Evolutionary conservation across 2,329 filamentous ascomycete genomes (phyloP).

Genomic region (Sarocladiaceae sp.): DNA sequence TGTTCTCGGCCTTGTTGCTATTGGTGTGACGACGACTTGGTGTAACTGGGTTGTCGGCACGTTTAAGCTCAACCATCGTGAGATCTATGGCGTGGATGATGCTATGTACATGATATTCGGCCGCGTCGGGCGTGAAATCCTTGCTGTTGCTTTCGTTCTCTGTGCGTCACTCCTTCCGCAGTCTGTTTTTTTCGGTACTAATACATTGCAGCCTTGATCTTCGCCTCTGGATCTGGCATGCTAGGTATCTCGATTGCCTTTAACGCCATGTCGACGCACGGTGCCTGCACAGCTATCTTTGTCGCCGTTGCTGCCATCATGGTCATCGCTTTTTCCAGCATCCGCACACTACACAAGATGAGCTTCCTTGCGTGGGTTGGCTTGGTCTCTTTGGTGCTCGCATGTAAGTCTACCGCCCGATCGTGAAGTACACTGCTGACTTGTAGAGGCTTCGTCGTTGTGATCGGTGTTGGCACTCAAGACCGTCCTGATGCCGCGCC

Average conservation of each 20-base stretch:
- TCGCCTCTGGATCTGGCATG: slow-evolving; percentile 32
- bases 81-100: slow-evolving; percentile 51
- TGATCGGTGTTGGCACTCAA: slow-evolving; percentile 25
- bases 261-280: slow-evolving; percentile 35
- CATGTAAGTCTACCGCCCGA: slow-evolving; percentile 18
- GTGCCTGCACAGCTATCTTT: slow-evolving; percentile 34
- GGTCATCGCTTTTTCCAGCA: slow-evolving; percentile 21
- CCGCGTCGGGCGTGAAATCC: slow-evolving; percentile 35
- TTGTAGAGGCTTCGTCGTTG: slow-evolving; percentile 19
- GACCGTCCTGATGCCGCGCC: slow-evolving; percentile 22
- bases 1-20: slow-evolving; percentile 34
- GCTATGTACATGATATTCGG: slow-evolving; percentile 48
- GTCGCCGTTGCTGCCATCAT: slow-evolving; percentile 27
- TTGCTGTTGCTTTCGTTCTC: slow-evolving; percentile 31
- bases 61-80: slow-evolving; percentile 47
- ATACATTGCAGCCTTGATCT: slow-evolving; percentile 16
- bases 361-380: slow-evolving; percentile 30
- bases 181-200: not conserved
- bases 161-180: slow-evolving; percentile 17
- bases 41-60: slow-evolving; percentile 44
- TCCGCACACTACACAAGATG: slow-evolving; percentile 26
- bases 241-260: slow-evolving; percentile 34
- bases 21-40: slow-evolving; percentile 43
- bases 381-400: slow-evolving; percentile 21
- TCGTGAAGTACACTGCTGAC: no score